Base-by-base conservation (phyloP, 73 alveolate genomes). In the Paramecium sonneborni region DNA sequence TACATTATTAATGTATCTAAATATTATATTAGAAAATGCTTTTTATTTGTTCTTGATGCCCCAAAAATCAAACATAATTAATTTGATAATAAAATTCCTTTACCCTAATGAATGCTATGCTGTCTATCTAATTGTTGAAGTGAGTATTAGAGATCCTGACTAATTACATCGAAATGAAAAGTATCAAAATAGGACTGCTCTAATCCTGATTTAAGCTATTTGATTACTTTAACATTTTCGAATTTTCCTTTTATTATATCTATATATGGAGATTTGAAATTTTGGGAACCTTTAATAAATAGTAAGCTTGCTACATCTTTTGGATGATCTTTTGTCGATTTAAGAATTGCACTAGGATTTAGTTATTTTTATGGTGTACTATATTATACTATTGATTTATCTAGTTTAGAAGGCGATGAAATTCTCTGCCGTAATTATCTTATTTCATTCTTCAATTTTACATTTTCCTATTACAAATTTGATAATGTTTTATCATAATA, bases 51-150 rank as follows among this genome's bases (percentile, higher is more conserved):
- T 35, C 87, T 28, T 14, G 87, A 74, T 3, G 67, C 56, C 12
- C 87, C 87, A 74, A 34, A 74, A 6, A 74, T 74, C 56, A 74
- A n/a, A 39, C 87, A 74, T 35, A 74, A 74, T 74, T 74, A 37
- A 74, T 74, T 74, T 0, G 67, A 37, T 74, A 39, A 6, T 18
- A 74, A 26, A 0, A 74, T 37, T 6, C 87, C 87, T 37, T 74
- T 74, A 14, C 87, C 87, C 26, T 34, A 39, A 34, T 74, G 87
- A n/a, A 74, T 74, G 32, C 58, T 74, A 5, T 74, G 58, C 56
- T 37, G 32, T 39, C 87, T 74, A 39, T 74, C 87, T 18, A 34
- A 74, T 74, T 74, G 15, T 39, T 74, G 20, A n/a, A 74, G 58
- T 3, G 87, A 37, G 10, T 34, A 74, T 37, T 28, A 23, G 2